phyloP scores from a whole-genome alignment of 108 stramenopile species.

The Epipyxis sp. region DNA sequence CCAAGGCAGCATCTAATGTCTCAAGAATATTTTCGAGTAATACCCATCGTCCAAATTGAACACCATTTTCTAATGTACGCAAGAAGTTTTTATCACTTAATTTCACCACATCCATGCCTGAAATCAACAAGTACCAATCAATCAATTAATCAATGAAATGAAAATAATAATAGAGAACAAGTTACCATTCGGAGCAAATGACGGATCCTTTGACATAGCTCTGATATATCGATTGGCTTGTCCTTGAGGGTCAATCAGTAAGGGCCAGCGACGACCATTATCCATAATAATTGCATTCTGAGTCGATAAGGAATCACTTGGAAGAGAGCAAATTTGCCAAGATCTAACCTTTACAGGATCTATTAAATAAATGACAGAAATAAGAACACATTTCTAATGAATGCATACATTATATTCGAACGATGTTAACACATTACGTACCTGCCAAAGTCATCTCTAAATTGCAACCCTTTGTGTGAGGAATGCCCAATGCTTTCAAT shows the following conservation, averaged over 20 bases:
- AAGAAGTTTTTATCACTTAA: constrained; percentile 61
- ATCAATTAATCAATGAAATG: too few species aligned
- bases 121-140: constrained; percentile 52
- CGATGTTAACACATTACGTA: too few species aligned
- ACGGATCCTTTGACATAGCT: constrained; percentile 1
- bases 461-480: constrained; percentile 53
- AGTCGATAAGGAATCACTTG: constrained; percentile 55
- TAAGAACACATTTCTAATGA: too few species aligned
- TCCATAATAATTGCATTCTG: constrained; percentile 69
- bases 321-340: constrained; percentile 47
- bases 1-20: constrained; percentile 62
- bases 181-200: constrained; percentile 3
- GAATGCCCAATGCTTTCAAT: constrained; percentile 38
- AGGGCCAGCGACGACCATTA: constrained; percentile 63
- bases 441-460: constrained; percentile 49
- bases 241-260: constrained; percentile 66
- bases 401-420: too few species aligned
- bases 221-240: constrained; percentile 58
- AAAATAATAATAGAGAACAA: too few species aligned
- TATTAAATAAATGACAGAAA: too few species aligned
- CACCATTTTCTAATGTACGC: constrained; percentile 60
- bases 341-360: constrained; percentile 11
- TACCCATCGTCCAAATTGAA: constrained; percentile 68
- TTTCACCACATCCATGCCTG: constrained; percentile 66
- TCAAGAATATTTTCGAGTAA: constrained; percentile 65